Conservation (phyloP, 345 rosid species). For the Camelina neglecta region DNA sequence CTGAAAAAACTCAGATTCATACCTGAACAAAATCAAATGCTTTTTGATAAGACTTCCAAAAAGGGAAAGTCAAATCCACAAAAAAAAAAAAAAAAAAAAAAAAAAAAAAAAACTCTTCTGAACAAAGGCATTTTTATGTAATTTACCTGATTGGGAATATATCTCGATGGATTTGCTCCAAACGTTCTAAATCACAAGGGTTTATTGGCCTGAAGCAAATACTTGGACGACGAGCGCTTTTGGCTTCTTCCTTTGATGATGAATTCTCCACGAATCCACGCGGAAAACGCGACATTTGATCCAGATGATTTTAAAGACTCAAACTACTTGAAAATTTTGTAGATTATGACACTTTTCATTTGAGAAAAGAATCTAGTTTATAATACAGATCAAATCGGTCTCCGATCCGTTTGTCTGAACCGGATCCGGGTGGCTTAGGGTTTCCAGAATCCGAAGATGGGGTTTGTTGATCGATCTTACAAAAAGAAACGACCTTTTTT, state of each 20-base stretch:
- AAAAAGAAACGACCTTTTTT: slow-evolving; percentile 27
- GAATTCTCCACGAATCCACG: slow-evolving; percentile 54
- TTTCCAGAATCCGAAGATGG: slow-evolving; percentile 24
- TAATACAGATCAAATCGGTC: slow-evolving; percentile 28
- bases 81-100: too few relatives aligned
- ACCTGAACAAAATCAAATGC: slow-evolving; percentile 58
- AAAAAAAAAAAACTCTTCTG: neutral
- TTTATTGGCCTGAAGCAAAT: slow-evolving; percentile 74
- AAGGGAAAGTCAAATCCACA: slow-evolving; percentile 31
- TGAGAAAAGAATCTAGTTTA: neutral
- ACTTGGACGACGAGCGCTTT: slow-evolving; percentile 54
- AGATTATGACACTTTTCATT: slow-evolving; percentile 14
- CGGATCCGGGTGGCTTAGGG: slow-evolving; percentile 32
- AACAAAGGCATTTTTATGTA: neutral
- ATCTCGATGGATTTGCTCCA: slow-evolving; percentile 76
- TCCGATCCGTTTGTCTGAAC: neutral
- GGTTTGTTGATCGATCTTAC: slow-evolving; percentile 34
- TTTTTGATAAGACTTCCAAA: slow-evolving; percentile 25
- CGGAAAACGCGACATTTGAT: slow-evolving; percentile 42
- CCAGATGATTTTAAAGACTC: neutral
- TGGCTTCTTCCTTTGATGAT: slow-evolving; percentile 56
- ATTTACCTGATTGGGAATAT: slow-evolving; percentile 83
- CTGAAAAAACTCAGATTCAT: slow-evolving; percentile 91
- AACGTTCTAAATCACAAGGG: slow-evolving; percentile 74
- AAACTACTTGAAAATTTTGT: slow-evolving; percentile 13